phyloP scores from a whole-genome alignment of 2,329 filamentous ascomycete genomes.

The Colletotrichum lini region DNA sequence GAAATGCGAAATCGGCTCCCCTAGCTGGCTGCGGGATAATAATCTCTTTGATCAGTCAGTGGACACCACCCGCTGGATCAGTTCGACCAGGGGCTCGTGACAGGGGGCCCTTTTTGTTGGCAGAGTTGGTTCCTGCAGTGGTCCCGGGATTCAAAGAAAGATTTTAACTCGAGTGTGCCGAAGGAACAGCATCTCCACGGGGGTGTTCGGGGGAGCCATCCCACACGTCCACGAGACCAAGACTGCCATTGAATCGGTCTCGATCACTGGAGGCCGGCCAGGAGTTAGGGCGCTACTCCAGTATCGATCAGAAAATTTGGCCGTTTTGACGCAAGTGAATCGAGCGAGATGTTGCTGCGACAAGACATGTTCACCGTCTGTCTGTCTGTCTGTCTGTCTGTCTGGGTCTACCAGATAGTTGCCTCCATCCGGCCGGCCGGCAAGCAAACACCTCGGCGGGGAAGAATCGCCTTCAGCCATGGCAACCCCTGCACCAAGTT shows the following conservation, averaged over 20 bases:
- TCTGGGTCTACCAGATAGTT: not conserved
- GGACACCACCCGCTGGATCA: not conserved
- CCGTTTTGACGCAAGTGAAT: constrained; percentile 6
- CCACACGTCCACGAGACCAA: not conserved
- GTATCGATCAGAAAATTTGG: not conserved
- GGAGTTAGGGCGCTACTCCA: too few relatives aligned
- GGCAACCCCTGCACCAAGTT: not conserved
- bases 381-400: too few relatives aligned
- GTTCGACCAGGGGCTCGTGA: not conserved
- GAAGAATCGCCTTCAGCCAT: constrained; percentile 11
- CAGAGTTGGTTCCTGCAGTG: constrained; percentile 11
- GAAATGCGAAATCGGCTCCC: not conserved
- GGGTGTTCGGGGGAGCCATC: constrained; percentile 1
- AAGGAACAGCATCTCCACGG: not conserved
- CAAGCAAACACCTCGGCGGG: constrained; percentile 3
- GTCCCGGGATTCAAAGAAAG: not conserved
- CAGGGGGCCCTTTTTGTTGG: not conserved
- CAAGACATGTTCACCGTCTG: too few relatives aligned
- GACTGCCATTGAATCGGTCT: too few relatives aligned
- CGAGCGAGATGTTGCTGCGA: not conserved
- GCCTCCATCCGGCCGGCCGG: not conserved
- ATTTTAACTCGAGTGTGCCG: not conserved
- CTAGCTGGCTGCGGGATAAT: constrained; percentile 15
- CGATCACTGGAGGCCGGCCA: not conserved
- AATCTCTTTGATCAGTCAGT: constrained; percentile 23